Evolutionary conservation across 495 filamentous ascomycete species (phyloP).

Genomic region (Daldinia caldariorum): DNA sequence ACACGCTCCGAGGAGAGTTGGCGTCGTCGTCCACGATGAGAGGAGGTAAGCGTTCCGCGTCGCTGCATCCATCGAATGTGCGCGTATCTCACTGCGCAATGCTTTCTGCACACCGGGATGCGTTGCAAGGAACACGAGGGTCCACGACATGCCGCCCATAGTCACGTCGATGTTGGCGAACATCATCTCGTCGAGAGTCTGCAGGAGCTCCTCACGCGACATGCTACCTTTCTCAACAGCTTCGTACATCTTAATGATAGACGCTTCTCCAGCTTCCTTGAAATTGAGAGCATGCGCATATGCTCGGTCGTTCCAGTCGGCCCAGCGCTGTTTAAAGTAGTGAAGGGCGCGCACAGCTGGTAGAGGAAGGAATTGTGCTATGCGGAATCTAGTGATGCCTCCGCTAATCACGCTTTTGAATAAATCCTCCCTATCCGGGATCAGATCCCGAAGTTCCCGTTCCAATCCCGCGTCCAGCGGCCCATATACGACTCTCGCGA

Average conservation of each 20-base stretch:
- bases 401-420: background rate
- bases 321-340: background rate
- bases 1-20: background rate
- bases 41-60: background rate
- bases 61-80: background rate
- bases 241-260: background rate
- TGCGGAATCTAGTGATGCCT: background rate
- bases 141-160: constrained; percentile 1
- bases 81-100: background rate
- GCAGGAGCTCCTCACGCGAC: background rate
- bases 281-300: background rate
- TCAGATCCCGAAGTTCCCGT: background rate
- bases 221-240: background rate
- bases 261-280: background rate
- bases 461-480: background rate
- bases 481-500: background rate
- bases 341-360: background rate
- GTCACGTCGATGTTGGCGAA: background rate
- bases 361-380: background rate
- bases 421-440: background rate
- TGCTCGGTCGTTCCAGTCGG: background rate
- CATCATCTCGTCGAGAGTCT: background rate
- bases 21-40: background rate
- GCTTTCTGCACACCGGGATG: background rate
- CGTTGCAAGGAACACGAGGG: background rate